phyloP scores from a whole-genome alignment of 352 stramenopile genomes.

The Phytophthora europaea region DNA sequence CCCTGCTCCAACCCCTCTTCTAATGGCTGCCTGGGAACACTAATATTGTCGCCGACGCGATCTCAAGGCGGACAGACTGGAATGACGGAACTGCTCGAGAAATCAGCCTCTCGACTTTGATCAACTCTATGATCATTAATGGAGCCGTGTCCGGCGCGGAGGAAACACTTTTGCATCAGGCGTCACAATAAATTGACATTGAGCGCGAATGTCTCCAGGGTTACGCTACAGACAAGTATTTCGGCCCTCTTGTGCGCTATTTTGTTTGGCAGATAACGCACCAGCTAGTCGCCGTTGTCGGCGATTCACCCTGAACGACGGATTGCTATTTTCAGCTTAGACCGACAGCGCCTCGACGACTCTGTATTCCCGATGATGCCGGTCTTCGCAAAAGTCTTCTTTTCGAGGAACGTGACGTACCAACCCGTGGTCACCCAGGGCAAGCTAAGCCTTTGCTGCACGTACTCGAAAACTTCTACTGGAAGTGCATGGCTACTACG shows the following conservation, averaged over 20 bases:
- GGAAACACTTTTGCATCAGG: not conserved
- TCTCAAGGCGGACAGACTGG: slow-evolving; percentile 8
- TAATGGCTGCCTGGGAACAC: slow-evolving; percentile 18
- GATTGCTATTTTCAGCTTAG: slow-evolving; percentile 12
- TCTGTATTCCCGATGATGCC: slow-evolving; percentile 7
- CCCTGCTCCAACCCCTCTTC: slow-evolving; percentile 19
- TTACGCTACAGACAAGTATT: not conserved
- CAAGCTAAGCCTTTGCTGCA: slow-evolving; percentile 14
- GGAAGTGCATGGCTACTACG: not conserved
- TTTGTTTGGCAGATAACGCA: not conserved
- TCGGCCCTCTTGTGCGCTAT: not conserved
- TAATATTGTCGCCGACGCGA: slow-evolving; percentile 9
- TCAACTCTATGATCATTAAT: slow-evolving; percentile 3
- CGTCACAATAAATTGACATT: not conserved
- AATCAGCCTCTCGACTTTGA: slow-evolving; percentile 8
- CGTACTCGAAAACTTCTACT: slow-evolving; percentile 9
- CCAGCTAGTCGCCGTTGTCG: not conserved
- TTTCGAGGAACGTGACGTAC: slow-evolving; percentile 5
- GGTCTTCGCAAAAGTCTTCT: slow-evolving; percentile 11
- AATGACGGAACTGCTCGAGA: slow-evolving; percentile 9
- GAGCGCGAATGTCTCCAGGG: not conserved
- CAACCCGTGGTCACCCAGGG: slow-evolving; percentile 3
- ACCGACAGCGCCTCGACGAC: not conserved
- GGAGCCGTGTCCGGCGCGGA: not conserved
- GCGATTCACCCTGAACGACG: slow-evolving; percentile 4